Evolutionary conservation across 2,329 filamentous ascomycete species (phyloP), one percentile per base, ranked within the genome.

Genomic region (Ceratocystis eucalypticola): DNA sequence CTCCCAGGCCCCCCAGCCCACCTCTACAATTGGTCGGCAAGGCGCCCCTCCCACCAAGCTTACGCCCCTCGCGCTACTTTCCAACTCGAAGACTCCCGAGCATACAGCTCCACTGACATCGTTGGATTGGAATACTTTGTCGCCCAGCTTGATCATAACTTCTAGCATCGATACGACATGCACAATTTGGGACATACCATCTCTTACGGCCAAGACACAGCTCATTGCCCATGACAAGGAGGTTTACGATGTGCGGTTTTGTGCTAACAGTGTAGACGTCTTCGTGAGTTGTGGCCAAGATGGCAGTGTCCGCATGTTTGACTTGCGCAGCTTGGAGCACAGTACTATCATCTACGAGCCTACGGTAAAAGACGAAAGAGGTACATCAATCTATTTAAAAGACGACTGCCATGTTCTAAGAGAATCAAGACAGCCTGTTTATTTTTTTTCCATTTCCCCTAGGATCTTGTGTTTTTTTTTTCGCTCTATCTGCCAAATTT

Each of bases 261-360:
- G 94, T 77, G 94, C 94, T 62, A 94, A 96, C 71, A 96, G 91
- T 71, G 91, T 96, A n/a, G 94, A 99, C 72, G 92, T 97, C 1
- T 99, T 99, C 75, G 94, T 97, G 41, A 96, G 91, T 75, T 99
- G 94, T 75, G 94, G 94, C 64, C 93, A 96, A 66, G 94, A 99
- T 74, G 94, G 94, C 48, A 97, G 93, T 75, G 94, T 99, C 30
- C 86, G 94, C 71, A 99, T 99, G 94, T 99, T 99, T 76, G 94
- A 99, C 76, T 80, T 99, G 69, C 85, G 94, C 73, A 97, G 93
- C 75, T 78, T 99, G 65, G 94, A 99, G 74, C 94, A 99, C 75
- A 96, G 92, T 70, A 99, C 94, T 63, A 99, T 99, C 74, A 99
- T 99, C 70, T 99, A 99, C 75, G 94, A 99, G 76, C 94, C 94